phyloP scores from a whole-genome alignment of 352 stramenopile species.

The Elongisporangium prolatum region DNA sequence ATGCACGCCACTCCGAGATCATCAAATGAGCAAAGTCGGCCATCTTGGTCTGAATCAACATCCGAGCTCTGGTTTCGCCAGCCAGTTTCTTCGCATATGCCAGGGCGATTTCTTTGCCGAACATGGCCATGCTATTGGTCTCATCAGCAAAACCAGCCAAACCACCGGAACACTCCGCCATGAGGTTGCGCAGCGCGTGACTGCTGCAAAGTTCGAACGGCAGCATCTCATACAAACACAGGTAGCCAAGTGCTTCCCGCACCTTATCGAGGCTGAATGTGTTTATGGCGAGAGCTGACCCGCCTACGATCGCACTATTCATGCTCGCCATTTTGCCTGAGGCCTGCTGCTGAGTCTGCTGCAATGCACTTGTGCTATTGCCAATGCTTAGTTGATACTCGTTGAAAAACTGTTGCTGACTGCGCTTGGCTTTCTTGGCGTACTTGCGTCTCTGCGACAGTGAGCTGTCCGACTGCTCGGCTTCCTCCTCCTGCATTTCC shows the following conservation, averaged over 20 bases:
- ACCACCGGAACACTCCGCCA: conserved; percentile 51
- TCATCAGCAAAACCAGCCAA: conserved; percentile 28
- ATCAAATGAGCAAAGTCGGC: conserved; percentile 57
- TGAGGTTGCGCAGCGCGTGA: conserved; percentile 46
- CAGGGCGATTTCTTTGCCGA: conserved; percentile 40
- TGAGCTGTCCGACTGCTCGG: conserved; percentile 7
- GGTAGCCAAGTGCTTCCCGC: conserved; percentile 45
- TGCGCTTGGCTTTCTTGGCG: conserved; percentile 34
- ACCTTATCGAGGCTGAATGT: conserved; percentile 51
- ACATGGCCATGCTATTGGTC: conserved; percentile 28
- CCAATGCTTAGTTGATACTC: conserved; percentile 23
- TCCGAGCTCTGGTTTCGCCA: conserved; percentile 37
- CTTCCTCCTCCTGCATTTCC: conserved; percentile 6
- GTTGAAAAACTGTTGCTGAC: conserved; percentile 28
- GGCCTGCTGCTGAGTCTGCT: conserved; percentile 11
- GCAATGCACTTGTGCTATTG: not conserved
- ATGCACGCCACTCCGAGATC: conserved; percentile 41
- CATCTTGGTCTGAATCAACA: conserved; percentile 49
- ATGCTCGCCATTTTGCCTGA: conserved; percentile 1
- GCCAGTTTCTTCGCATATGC: conserved; percentile 52
- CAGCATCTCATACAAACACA: conserved; percentile 68
- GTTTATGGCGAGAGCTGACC: not conserved
- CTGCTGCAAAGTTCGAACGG: conserved; percentile 65
- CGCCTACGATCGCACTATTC: not conserved
- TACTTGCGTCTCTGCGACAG: conserved; percentile 4